Conservation (phyloP, 768 basidiomycete genomes). For the Lactarius tabidus region DNA sequence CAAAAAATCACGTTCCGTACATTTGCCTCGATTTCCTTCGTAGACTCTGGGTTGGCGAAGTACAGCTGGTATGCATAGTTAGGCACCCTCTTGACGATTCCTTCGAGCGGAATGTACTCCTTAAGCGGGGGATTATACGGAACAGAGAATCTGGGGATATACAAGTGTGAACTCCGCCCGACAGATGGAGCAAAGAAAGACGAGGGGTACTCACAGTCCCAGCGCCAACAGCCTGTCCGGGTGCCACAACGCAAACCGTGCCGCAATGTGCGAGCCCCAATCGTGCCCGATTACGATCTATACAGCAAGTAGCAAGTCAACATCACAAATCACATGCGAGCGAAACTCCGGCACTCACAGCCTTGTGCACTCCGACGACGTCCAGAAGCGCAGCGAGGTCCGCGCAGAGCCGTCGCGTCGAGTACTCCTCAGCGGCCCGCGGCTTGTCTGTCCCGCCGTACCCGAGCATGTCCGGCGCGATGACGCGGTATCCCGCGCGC, state of each 20-base stretch:
- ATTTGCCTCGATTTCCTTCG: constrained; percentile 51
- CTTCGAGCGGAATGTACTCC: constrained; percentile 46
- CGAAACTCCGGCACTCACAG: constrained; percentile 25
- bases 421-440: constrained; percentile 30
- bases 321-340: background rate
- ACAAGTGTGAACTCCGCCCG: background rate
- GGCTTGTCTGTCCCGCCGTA: constrained; percentile 45
- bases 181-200: constrained; percentile 5
- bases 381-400: constrained; percentile 38
- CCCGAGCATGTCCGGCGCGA: constrained; percentile 48
- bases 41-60: constrained; percentile 51
- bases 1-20: constrained; percentile 35
- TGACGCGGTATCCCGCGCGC: constrained; percentile 39
- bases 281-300: constrained; percentile 75
- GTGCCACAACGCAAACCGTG: constrained; percentile 69
- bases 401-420: constrained; percentile 26
- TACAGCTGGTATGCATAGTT: constrained; percentile 66
- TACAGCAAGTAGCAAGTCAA: background rate
- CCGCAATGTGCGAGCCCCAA: constrained; percentile 66
- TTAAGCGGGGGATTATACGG: constrained; percentile 61
- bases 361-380: constrained; percentile 28
- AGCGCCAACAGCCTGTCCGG: constrained; percentile 59
- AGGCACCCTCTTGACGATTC: constrained; percentile 49
- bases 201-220: constrained; percentile 42
- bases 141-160: constrained; percentile 50